Evolutionary conservation across 2,329 filamentous ascomycete genomes (phyloP).

Genomic region (Gremmenia infestans): DNA sequence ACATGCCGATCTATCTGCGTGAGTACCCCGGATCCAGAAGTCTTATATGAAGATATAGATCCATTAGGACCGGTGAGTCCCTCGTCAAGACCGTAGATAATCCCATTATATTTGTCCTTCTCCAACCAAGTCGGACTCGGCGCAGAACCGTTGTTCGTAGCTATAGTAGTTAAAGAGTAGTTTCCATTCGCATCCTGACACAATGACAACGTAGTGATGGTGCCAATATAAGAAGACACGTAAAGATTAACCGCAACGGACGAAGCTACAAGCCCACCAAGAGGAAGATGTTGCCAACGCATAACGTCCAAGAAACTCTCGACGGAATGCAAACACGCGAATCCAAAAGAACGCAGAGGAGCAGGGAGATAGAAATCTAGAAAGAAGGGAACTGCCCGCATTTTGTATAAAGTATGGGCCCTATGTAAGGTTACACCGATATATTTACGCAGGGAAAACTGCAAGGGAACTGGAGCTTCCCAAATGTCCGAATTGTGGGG

Average conservation of each 20-base stretch:
- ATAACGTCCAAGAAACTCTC: constrained; percentile 5
- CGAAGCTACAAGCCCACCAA: constrained; percentile 17
- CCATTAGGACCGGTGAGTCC: constrained; percentile 14
- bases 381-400: not conserved
- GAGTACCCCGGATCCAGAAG: constrained; percentile 36
- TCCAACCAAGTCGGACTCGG: constrained; percentile 26
- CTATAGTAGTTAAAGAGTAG: constrained; percentile 18
- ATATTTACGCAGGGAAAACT: too few relatives aligned
- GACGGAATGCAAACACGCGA: not conserved
- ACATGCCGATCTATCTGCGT: constrained; percentile 34
- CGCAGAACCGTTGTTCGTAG: constrained; percentile 19
- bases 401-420: not conserved
- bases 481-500: not conserved
- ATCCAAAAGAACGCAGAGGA: not conserved
- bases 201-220: constrained; percentile 32
- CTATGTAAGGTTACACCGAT: too few relatives aligned
- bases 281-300: constrained; percentile 16
- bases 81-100: constrained; percentile 28
- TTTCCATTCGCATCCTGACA: constrained; percentile 17
- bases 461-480: not conserved
- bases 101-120: constrained; percentile 18
- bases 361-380: not conserved
- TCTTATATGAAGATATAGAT: constrained; percentile 23
- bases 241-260: constrained; percentile 30
- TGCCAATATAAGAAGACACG: constrained; percentile 35